These are phyloP conservation scores for Castanea mollissima DNA, from an alignment of 306 rosid genomes.

Conservation along the genomic window DNA sequence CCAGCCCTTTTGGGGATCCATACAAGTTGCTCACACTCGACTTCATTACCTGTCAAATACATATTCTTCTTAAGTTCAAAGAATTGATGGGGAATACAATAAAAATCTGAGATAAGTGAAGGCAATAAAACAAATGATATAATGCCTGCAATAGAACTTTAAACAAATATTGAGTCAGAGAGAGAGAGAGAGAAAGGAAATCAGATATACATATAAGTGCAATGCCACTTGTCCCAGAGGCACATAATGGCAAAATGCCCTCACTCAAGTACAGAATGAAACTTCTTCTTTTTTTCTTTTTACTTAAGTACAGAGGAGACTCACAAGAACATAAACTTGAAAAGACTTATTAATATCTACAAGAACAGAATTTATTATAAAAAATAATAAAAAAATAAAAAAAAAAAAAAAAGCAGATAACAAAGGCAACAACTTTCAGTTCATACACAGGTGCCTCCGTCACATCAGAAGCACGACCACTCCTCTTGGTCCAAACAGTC, in stretches of 20 bases:
- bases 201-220: neutral
- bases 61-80: constrained; percentile 17
- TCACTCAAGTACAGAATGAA: too few species aligned
- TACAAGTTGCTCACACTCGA: constrained; percentile 95
- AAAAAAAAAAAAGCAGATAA: neutral
- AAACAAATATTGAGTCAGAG: too few species aligned
- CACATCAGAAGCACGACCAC: neutral
- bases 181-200: too few species aligned
- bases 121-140: neutral
- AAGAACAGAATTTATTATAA: neutral
- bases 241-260: neutral
- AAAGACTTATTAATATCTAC: neutral
- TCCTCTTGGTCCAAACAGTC: constrained; percentile 1
- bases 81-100: constrained; percentile 13
- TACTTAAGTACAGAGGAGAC: neutral
- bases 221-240: neutral
- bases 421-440: neutral
- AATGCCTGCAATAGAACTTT: neutral
- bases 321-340: neutral
- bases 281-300: too few species aligned
- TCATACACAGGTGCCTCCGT: neutral
- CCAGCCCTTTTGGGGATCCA: constrained; percentile 89
- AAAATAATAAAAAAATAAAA: neutral
- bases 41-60: constrained; percentile 85
- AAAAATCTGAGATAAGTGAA: neutral